A percentile compares a stretch with the other conserved stretches of the same genome.
phyloP scores from a whole-genome alignment of 345 rosid species.

The Erodium maritimum region DNA sequence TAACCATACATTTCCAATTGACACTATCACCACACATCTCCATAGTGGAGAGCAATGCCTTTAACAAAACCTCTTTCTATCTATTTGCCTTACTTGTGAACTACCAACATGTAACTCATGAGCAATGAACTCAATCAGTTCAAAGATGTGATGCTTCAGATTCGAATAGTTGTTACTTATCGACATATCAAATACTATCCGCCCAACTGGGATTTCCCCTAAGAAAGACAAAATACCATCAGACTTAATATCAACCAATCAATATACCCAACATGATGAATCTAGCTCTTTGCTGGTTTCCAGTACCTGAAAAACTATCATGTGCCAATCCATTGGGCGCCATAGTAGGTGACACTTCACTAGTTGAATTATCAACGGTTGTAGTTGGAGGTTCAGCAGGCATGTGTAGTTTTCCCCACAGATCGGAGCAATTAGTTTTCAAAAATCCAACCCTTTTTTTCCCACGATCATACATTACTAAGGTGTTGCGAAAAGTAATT shows the following conservation, averaged over 20 bases:
- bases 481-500: conserved; percentile 74
- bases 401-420: conserved; percentile 63
- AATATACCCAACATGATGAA: neutral
- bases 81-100: conserved; percentile 42
- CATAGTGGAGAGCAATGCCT: too few relatives aligned
- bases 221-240: conserved; percentile 13
- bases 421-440: conserved; percentile 93
- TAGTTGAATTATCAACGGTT: conserved; percentile 19
- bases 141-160: conserved; percentile 37
- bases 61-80: neutral
- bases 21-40: too few relatives aligned
- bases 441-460: conserved; percentile 78
- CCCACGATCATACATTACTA: conserved; percentile 79
- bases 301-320: conserved; percentile 31
- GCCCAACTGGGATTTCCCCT: conserved; percentile 42
- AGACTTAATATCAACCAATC: conserved; percentile 6
- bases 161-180: conserved; percentile 36
- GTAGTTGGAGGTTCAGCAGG: conserved; percentile 34
- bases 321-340: conserved; percentile 24
- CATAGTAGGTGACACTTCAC: conserved; percentile 21
- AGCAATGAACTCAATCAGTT: conserved; percentile 39
- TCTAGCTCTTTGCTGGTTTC: neutral
- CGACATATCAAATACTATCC: conserved; percentile 49
- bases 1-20: conserved; percentile 12
- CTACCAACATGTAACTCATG: conserved; percentile 39